Conservation (phyloP, 2,329 filamentous ascomycete species). For the Colletotrichum viniferum region DNA sequence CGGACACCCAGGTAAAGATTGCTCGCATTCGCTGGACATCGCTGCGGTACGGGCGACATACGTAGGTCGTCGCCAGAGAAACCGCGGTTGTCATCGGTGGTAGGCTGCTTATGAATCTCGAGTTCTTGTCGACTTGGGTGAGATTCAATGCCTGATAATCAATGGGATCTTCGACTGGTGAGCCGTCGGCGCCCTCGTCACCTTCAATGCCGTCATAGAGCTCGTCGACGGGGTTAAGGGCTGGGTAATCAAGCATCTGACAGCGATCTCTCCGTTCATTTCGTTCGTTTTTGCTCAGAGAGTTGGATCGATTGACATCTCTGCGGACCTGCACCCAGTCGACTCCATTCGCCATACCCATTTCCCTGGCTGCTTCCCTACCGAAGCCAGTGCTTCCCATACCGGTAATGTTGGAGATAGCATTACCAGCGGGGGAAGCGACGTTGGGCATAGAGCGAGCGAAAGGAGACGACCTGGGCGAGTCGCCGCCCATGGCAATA, state of each 20-base stretch:
- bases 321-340: constrained; percentile 98
- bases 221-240: constrained; percentile 88
- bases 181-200: constrained; percentile 85
- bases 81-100: constrained; percentile 82
- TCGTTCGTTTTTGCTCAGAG: constrained; percentile 85
- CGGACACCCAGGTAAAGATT: constrained; percentile 97
- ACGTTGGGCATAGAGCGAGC: constrained; percentile 44
- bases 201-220: constrained; percentile 85
- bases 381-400: constrained; percentile 39
- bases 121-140: constrained; percentile 91
- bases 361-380: constrained; percentile 68
- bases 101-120: constrained; percentile 84
- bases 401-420: constrained; percentile 30
- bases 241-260: constrained; percentile 91
- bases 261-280: constrained; percentile 86
- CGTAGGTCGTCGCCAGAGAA: constrained; percentile 85
- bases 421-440: constrained; percentile 51
- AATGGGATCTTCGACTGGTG: constrained; percentile 79
- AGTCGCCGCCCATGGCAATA: constrained; percentile 66
- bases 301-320: constrained; percentile 95
- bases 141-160: constrained; percentile 84
- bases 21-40: constrained; percentile 91
- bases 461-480: constrained; percentile 47
- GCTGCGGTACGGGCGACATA: constrained; percentile 92
- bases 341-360: constrained; percentile 66